Conservation (phyloP, 2,329 filamentous ascomycete species). For the Pezicula carpinea region DNA sequence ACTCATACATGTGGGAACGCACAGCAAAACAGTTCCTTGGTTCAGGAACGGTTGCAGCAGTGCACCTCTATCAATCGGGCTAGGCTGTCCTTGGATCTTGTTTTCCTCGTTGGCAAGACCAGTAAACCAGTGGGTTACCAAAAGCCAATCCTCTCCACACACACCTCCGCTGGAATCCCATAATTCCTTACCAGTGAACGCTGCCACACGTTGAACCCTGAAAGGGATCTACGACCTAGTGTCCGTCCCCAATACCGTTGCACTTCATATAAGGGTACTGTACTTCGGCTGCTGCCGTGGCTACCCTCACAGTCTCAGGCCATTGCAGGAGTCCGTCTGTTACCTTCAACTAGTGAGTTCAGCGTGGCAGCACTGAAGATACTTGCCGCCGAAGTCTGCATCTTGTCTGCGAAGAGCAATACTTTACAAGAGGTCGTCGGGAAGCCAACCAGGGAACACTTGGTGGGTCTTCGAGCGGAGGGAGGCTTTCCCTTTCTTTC, state of each 20-base stretch:
- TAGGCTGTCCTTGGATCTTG: too few species aligned
- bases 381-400: too few species aligned
- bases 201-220: slow-evolving; percentile 12
- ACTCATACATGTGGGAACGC: too few species aligned
- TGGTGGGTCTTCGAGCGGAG: too few species aligned
- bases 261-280: slow-evolving; percentile 8
- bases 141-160: slow-evolving; percentile 9
- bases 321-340: neutral
- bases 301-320: slow-evolving; percentile 1
- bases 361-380: neutral
- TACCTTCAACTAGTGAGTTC: neutral
- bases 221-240: slow-evolving; percentile 11
- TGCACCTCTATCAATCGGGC: too few species aligned
- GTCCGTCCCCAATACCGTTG: slow-evolving; percentile 10
- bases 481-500: too few species aligned
- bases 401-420: too few species aligned
- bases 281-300: slow-evolving; percentile 1
- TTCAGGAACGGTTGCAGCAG: too few species aligned
- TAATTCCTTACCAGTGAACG: slow-evolving; percentile 10
- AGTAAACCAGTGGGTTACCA: slow-evolving; percentile 1
- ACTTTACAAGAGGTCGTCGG: too few species aligned
- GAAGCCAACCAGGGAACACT: too few species aligned
- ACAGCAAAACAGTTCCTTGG: too few species aligned
- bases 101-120: neutral
- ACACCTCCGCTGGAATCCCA: slow-evolving; percentile 5